Conservation (phyloP, 495 filamentous ascomycete genomes). For the Amorphotheca resinae region DNA sequence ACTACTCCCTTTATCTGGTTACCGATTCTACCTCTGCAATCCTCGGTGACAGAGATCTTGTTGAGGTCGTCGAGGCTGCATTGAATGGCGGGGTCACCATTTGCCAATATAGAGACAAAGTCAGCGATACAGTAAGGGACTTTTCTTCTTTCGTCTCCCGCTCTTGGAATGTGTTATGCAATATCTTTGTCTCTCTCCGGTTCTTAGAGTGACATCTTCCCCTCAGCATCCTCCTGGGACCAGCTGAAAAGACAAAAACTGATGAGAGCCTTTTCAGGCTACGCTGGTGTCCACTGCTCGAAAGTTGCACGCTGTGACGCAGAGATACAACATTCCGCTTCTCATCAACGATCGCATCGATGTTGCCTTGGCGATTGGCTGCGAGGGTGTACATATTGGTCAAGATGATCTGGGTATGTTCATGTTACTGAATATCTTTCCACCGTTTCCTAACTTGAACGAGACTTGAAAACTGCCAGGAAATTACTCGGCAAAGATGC, state of each 20-base stretch:
- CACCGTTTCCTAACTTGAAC: conserved; percentile 9
- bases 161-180: no score
- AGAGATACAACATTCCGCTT: conserved; percentile 58
- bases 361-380: conserved; percentile 73
- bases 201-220: no score
- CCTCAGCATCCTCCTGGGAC: no score
- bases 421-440: background rate
- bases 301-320: conserved; percentile 56
- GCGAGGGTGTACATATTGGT: conserved; percentile 86
- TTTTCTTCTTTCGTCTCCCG: no score
- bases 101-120: conserved; percentile 88
- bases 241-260: no score
- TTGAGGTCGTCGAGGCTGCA: conserved; percentile 62
- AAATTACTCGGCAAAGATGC: conserved; percentile 56
- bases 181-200: no score
- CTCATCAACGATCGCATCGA: conserved; percentile 95
- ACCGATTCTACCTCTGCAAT: conserved; percentile 81
- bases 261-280: conserved; percentile 19
- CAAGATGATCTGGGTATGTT: conserved; percentile 80
- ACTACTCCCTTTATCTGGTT: conserved; percentile 70
- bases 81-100: conserved; percentile 72
- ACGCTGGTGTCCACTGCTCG: conserved; percentile 57
- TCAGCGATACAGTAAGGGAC: conserved; percentile 44
- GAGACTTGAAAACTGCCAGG: conserved; percentile 53
- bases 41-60: conserved; percentile 56